These are phyloP conservation scores for Kitagawia praeruptora DNA, from an alignment of 129 eudicot species.

Conservation along the genomic window DNA sequence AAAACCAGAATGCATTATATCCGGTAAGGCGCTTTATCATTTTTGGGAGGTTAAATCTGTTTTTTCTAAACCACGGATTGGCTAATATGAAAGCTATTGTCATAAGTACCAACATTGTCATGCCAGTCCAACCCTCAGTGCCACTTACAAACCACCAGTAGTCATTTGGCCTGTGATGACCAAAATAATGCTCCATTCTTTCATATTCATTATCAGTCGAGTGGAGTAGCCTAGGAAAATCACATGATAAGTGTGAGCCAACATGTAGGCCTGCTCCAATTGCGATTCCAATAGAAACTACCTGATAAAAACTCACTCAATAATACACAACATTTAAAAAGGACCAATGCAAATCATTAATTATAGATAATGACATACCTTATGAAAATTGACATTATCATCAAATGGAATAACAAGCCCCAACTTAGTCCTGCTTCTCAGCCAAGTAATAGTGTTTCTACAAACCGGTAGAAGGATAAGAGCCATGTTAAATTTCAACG, in stretches of 20 bases:
- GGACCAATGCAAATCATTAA: background rate
- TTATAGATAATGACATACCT: slow-evolving; percentile 12
- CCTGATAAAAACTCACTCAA: slow-evolving; percentile 14
- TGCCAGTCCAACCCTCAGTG: slow-evolving; percentile 44
- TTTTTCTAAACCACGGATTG: slow-evolving; percentile 48
- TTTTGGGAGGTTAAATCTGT: slow-evolving; percentile 31
- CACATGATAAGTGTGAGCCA: slow-evolving; percentile 45
- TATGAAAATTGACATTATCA: slow-evolving; percentile 60
- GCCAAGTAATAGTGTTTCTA: slow-evolving; percentile 59
- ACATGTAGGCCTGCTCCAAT: slow-evolving; percentile 48
- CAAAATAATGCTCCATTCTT: slow-evolving; percentile 34
- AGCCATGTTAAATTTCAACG: slow-evolving; percentile 56
- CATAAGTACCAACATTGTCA: slow-evolving; percentile 50
- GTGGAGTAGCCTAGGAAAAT: slow-evolving; percentile 48
- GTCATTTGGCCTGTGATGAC: slow-evolving; percentile 26
- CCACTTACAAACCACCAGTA: slow-evolving; percentile 51
- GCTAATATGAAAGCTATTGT: slow-evolving; percentile 48
- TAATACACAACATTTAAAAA: background rate
- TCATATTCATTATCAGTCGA: slow-evolving; percentile 40
- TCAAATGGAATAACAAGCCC: slow-evolving; percentile 43
- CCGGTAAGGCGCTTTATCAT: slow-evolving; percentile 44
- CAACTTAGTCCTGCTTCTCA: slow-evolving; percentile 43
- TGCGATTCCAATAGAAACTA: slow-evolving; percentile 35
- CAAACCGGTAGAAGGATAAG: slow-evolving; percentile 54
- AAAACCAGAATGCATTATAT: slow-evolving; percentile 65